Evolutionary conservation across 495 filamentous ascomycete species (phyloP), one percentile per base, ranked within the genome.

Genomic region (Neurospora sublineolata): DNA sequence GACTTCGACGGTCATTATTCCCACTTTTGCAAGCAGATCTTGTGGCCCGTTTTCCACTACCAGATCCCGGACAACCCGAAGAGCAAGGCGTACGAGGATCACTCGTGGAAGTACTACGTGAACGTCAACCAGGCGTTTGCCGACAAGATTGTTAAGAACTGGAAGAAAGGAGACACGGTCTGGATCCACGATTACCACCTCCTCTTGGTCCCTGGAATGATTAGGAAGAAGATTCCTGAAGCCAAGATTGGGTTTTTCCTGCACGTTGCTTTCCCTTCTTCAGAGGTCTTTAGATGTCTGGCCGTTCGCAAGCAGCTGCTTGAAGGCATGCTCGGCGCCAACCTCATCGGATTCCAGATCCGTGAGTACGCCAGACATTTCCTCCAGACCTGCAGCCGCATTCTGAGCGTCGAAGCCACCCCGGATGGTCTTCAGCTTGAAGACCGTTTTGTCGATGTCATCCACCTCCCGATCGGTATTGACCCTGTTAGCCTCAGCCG

Each of bases 131-230:
- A 94, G 79, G 92, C 89, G 4, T 96, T 97, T 79, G 94, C 94
- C 6, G 90, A 97, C 75, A 89, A 89, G 75, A 93, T 97, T 69
- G 87, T 95, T 38, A 90, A 89, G 80, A 92, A 92, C 80, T 97
- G 94, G 88, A 97, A 97, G 81, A 88, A 90, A 5, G 93, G 92
- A 36, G 94, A 97, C 79, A 87, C 89, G 41, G 92, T 97, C 71
- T 97, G 94, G 94, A 84, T 97, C 72, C 92, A 97, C 79, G 94
- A 97, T 78, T 97, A 97, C 77, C 94, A 97, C 77, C 84, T 97
- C 18, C 83, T 97, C 11, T 84, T 97, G n/a, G 92, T 97, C n/a
- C 94, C 94, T 2, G 85, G 82, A 23, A 97, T 97, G 94, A 83
- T 97, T 38, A 89, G 94, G 30, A 90, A 94, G 82, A 88, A 87